These are phyloP conservation scores for Trichoderma koningii DNA, from an alignment of 2,329 filamentous ascomycete species.

Conservation along the genomic window DNA sequence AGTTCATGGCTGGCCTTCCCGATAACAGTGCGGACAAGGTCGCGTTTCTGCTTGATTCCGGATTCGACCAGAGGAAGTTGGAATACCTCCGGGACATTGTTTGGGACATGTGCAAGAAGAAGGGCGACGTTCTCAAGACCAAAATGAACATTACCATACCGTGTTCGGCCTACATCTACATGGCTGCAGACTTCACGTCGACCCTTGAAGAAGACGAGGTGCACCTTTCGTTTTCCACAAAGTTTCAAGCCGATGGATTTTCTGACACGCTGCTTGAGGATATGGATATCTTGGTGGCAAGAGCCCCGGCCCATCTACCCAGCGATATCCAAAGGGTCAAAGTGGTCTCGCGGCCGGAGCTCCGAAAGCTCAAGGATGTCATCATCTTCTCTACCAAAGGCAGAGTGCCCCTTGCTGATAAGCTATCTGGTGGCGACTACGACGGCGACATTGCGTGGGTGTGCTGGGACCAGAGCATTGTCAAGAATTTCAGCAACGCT, in stretches of 20 bases:
- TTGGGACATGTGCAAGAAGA: conserved; percentile 50
- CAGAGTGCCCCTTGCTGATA: conserved; percentile 63
- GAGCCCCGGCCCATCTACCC: conserved; percentile 67
- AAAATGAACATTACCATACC: conserved; percentile 63
- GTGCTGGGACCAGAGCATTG: conserved; percentile 70
- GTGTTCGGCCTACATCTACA: conserved; percentile 63
- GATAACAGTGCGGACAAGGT: conserved; percentile 53
- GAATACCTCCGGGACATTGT: conserved; percentile 53
- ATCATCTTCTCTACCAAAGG: conserved; percentile 73
- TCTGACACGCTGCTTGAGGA: conserved; percentile 57
- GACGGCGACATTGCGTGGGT: conserved; percentile 80
- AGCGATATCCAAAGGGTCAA: conserved; percentile 73
- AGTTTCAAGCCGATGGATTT: conserved; percentile 59
- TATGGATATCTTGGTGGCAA: conserved; percentile 65
- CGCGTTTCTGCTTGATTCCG: conserved; percentile 57
- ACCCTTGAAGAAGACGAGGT: conserved; percentile 66
- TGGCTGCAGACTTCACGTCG: conserved; percentile 67
- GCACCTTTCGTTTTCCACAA: conserved; percentile 67
- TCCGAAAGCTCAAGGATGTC: conserved; percentile 73
- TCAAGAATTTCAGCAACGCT: conserved; percentile 66
- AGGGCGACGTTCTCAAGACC: conserved; percentile 55
- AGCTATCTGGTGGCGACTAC: conserved; percentile 78
- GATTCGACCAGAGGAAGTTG: conserved; percentile 57
- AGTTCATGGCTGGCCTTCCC: conserved; percentile 55
- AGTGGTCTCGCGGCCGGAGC: conserved; percentile 58